Base-by-base conservation (phyloP, 768 basidiomycete species). In the Tylopilus vinaceipallidus region DNA sequence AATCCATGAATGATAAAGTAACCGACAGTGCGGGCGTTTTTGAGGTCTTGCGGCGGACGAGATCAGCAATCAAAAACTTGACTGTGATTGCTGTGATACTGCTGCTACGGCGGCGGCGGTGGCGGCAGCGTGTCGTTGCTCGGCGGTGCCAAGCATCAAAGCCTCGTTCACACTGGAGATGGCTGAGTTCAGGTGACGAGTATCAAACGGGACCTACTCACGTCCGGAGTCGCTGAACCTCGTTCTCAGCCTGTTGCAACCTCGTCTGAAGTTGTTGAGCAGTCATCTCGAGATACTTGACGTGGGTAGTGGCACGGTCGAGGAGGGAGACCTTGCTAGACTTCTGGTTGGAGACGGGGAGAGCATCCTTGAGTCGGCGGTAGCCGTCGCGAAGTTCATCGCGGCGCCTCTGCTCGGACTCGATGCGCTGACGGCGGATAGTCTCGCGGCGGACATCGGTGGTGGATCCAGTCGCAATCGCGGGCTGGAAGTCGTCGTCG, bases 381-480 rank as follows among this genome's bases (percentile, higher is more conserved):
- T 95, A 95, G 52, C 91, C 92, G 49, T 95, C 92, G 48, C 93
- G 78, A 65, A 95, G 88, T 72, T 95, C 93, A 61, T 95, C 91
- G 33, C 93, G 83, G 58, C 93, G 81, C 58, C 91, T 78, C 76
- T 95, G 89, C 75, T 93, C 91, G 22, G 90, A 91, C 77, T 93
- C 91, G 74, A 93, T 93, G 71, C 91, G 88, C 75, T 92, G 90
- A 66, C 84, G 83, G 66, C 91, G 88, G 61, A 93, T 89, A 48
- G 89, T 88, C 76, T 93, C 91, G 65, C 91, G 88, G 70, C 90
- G 89, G 72, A 76, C 76, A 64, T 86, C 86, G 64, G 79, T 78
- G 53, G 68, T 72, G 59, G 65, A 72, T 52, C 76, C 70, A 49
- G 73, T 63, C 29, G 69, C 58, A 53, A 67, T 60, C 20, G 69